These are phyloP conservation scores for Acanthochlamys bracteata DNA, from an alignment of 106 monocot species.

Conservation along the genomic window DNA sequence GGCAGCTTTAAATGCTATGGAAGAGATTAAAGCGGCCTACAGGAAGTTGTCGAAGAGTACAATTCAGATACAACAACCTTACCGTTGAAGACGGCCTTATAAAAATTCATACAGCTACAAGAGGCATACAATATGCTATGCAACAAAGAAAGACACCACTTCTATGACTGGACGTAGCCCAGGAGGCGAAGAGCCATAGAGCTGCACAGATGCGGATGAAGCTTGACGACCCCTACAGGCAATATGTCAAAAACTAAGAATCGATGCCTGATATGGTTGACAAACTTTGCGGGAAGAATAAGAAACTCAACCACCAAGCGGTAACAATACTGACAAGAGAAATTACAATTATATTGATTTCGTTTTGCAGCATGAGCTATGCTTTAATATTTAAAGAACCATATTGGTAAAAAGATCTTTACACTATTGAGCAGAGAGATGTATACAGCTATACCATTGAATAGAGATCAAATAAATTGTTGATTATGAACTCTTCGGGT, in stretches of 20 bases:
- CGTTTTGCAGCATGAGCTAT: conserved; percentile 46
- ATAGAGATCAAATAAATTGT: too few relatives aligned
- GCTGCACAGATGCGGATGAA: conserved; percentile 45
- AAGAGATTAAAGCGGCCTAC: conserved; percentile 84
- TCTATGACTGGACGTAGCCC: too few relatives aligned
- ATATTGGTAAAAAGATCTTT: too few relatives aligned
- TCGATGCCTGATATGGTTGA: conserved; percentile 70
- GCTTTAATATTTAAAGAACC: conserved; percentile 56
- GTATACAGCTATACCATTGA: background rate
- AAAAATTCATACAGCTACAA: conserved; percentile 73
- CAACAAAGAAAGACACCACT: conserved; percentile 53
- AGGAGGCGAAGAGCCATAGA: conserved; percentile 69
- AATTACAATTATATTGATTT: conserved; percentile 68
- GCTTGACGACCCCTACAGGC: conserved; percentile 56
- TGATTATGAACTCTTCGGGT: too few relatives aligned
- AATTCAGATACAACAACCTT: conserved; percentile 82
- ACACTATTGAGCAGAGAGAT: too few relatives aligned
- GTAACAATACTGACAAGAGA: too few relatives aligned
- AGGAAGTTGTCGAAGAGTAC: conserved; percentile 83
- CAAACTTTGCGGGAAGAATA: too few relatives aligned
- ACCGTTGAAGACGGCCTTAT: conserved; percentile 59
- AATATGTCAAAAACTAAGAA: conserved; percentile 43
- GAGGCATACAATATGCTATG: conserved; percentile 85
- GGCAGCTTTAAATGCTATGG: too few relatives aligned
- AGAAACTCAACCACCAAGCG: too few relatives aligned